phyloP scores from a whole-genome alignment of 495 filamentous ascomycete species.

The Podospora comata region DNA sequence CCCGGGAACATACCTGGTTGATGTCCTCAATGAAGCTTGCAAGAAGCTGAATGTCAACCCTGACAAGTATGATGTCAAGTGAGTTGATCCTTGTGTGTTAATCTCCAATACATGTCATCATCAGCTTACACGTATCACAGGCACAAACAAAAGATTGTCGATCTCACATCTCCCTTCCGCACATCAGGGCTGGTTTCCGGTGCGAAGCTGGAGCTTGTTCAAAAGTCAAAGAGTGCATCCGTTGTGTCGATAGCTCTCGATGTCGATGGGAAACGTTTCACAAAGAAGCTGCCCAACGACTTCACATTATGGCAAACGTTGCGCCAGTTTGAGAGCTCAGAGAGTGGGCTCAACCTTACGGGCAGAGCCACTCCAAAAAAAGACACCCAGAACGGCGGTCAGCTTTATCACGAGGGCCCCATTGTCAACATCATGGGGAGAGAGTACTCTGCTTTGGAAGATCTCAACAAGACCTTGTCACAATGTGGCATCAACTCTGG shows the following conservation, averaged over 20 bases:
- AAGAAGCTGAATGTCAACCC: conserved; percentile 67
- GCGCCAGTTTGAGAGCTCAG: conserved; percentile 77
- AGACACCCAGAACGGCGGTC: conserved; percentile 52
- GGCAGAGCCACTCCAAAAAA: conserved; percentile 65
- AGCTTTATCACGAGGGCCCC: conserved; percentile 82
- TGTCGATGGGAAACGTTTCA: conserved; percentile 67
- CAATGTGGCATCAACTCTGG: conserved; percentile 84
- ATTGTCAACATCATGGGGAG: conserved; percentile 77
- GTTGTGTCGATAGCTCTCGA: conserved; percentile 83
- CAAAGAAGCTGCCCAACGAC: conserved; percentile 78
- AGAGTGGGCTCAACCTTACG: conserved; percentile 69
- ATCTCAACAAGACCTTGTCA: conserved; percentile 82
- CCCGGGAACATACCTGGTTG: conserved; percentile 72
- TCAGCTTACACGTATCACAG: conserved; percentile 39
- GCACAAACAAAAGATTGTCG: conserved; percentile 76
- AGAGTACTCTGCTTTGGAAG: conserved; percentile 69
- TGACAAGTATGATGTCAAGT: conserved; percentile 81
- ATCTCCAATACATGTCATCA: background rate
- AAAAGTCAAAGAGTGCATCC: conserved; percentile 73
- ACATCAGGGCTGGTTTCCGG: conserved; percentile 80
- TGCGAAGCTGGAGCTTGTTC: conserved; percentile 89
- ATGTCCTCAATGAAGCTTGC: conserved; percentile 84
- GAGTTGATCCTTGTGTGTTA: conserved; percentile 25
- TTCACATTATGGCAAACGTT: conserved; percentile 84
- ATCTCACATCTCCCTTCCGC: conserved; percentile 80